These are phyloP conservation scores for Boletus rufocinnamomeus DNA, from an alignment of 768 basidiomycete species.

Conservation along the genomic window DNA sequence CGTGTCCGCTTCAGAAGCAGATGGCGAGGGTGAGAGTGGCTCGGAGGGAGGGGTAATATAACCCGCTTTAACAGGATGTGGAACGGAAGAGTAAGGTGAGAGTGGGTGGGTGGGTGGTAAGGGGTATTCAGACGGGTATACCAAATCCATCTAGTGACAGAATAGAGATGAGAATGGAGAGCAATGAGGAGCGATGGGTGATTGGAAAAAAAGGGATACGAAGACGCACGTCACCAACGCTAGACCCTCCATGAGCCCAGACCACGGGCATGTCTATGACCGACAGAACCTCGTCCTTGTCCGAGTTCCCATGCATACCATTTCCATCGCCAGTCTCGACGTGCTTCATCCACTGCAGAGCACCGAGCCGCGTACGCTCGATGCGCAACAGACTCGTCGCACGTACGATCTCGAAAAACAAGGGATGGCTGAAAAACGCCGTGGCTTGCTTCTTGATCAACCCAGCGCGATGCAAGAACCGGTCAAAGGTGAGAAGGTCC, in stretches of 20 bases:
- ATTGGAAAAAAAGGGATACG: not conserved
- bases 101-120: conserved; percentile 25
- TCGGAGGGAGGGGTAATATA: not conserved
- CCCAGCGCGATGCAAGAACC: conserved; percentile 49
- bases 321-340: not conserved
- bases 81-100: conserved; percentile 23
- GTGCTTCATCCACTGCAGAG: conserved; percentile 29
- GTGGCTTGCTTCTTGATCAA: conserved; percentile 40
- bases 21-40: not conserved
- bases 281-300: conserved; percentile 4
- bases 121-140: conserved; percentile 41
- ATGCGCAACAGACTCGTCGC: conserved; percentile 11
- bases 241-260: conserved; percentile 20
- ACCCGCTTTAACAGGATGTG: conserved; percentile 17
- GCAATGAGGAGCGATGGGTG: too few relatives aligned
- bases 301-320: not conserved
- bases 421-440: conserved; percentile 42
- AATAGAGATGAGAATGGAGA: not conserved
- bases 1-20: not conserved
- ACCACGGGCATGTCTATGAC: conserved; percentile 7
- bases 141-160: conserved; percentile 33
- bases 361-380: not conserved
- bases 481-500: conserved; percentile 44
- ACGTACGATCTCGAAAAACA: conserved; percentile 45
- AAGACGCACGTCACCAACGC: conserved; percentile 32